Evolutionary conservation across 805 yeast genomes (phyloP).

Genomic region (Zygosaccharomyces pseudorouxii): DNA sequence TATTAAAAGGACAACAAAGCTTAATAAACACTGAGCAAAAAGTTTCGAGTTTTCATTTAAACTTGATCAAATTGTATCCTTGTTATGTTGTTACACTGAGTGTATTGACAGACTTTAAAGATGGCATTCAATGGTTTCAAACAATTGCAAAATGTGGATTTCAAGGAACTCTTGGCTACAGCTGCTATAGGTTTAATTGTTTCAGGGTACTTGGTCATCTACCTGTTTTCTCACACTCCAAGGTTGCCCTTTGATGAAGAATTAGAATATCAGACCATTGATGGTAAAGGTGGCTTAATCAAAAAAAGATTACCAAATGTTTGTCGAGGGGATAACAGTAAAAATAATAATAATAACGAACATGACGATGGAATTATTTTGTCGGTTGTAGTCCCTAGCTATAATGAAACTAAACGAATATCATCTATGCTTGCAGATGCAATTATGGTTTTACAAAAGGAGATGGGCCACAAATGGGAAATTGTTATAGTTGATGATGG

Average conservation of each 20-base stretch:
- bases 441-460: conserved; percentile 45
- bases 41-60: not conserved
- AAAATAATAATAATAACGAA: not conserved
- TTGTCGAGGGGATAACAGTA: conserved; percentile 7
- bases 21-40: not conserved
- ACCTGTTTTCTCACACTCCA: conserved; percentile 59
- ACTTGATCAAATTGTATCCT: not conserved
- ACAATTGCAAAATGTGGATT: conserved; percentile 12
- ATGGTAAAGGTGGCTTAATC: conserved; percentile 27
- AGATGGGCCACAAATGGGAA: conserved; percentile 45
- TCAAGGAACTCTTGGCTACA: conserved; percentile 12
- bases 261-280: conserved; percentile 49
- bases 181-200: conserved; percentile 9
- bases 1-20: conserved; percentile 7
- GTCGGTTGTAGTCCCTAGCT: conserved; percentile 90
- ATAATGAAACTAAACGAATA: conserved; percentile 75
- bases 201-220: conserved; percentile 39
- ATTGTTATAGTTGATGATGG: conserved; percentile 90
- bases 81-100: conserved; percentile 2
- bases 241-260: conserved; percentile 53
- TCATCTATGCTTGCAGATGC: conserved; percentile 68
- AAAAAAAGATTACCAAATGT: conserved; percentile 29
- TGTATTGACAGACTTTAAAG: not conserved
- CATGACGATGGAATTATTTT: conserved; percentile 43
- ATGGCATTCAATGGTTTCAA: conserved; percentile 7